Base-by-base conservation (phyloP, 2,329 filamentous ascomycete genomes). In the Ascochyta viciae-villosae region DNA sequence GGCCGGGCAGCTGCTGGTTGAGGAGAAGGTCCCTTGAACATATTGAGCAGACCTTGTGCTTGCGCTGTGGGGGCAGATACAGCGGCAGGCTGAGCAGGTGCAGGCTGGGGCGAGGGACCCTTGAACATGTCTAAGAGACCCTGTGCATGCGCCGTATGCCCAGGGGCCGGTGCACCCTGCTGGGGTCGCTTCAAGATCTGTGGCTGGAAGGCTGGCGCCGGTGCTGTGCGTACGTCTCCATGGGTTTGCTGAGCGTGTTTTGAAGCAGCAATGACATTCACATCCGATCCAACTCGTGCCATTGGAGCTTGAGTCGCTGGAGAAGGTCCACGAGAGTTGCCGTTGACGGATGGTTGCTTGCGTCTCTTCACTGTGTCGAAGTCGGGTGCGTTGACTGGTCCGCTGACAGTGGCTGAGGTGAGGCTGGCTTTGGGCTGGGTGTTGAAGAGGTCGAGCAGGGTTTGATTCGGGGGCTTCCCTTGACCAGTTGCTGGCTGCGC, bases 331-430 rank as follows among this genome's bases (percentile, higher is more conserved):
- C 71, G 67, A 33, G 68, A 71, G 49, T 61, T 61, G 8, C 63
- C 63, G 45, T 70, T 64, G 7, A 55, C 29, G 13, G 60, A 44
- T 6, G 57, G 50, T 22, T 69, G 69, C 23, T 63, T 62, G 35
- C 71, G 65, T 52, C 73, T 72, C 52, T 70, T 73, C 33, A 77
- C 64, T 2, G 74, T 76, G 2, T 76, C 72, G 41, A 78, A 77
- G 37, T 78, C 74, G 3, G 76, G 76, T 1, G 70, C 74, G 42
- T 78, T 77, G n/a, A 78, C 64, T 3, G 76, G 76, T n/a, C 76
- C 76, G 24, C 67, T 74, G 1, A 78, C 71, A 22, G 75, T 78
- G 22, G 76, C 76, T n/a, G 74, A 74, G 3, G 75, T 77, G 13
- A 75, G 63, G 12, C 63, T 60, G 13, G 63, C 43, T 33, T 70